phyloP scores from a whole-genome alignment of 192 early-diverging fungal genomes.

The Coemansia sp. region DNA sequence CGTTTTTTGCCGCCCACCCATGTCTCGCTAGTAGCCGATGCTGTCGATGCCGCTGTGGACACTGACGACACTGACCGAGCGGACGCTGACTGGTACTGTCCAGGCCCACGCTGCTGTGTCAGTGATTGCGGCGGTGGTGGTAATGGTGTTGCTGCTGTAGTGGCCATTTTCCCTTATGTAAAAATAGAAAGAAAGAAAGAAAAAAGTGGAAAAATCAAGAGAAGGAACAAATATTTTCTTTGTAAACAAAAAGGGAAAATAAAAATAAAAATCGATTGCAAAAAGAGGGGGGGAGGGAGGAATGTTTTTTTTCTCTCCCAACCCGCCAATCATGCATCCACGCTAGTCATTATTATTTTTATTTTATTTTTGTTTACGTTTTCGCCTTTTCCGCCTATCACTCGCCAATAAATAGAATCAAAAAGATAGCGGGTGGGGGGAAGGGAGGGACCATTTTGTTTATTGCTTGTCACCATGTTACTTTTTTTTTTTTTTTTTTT shows the following conservation, averaged over 20 bases:
- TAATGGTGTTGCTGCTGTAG: constrained; percentile 2
- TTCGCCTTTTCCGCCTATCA: neutral
- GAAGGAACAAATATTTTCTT: neutral
- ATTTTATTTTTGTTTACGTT: constrained; percentile 6
- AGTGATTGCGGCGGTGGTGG: neutral
- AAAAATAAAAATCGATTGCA: no score
- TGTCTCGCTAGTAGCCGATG: constrained; percentile 4
- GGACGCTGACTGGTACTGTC: constrained; percentile 1
- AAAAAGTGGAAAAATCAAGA: neutral
- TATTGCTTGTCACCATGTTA: no score
- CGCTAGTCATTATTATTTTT: no score
- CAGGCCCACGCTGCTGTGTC: neutral
- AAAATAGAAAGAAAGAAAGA: neutral
- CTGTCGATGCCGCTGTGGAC: constrained; percentile 13
- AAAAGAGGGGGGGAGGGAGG: neutral
- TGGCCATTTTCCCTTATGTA: constrained; percentile 14
- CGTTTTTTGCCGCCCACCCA: constrained; percentile 50
- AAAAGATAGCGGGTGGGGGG: no score
- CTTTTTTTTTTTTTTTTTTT: no score
- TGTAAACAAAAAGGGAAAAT: no score
- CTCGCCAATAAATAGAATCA: no score
- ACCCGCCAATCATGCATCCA: constrained; percentile 13
- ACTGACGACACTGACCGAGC: constrained; percentile 28
- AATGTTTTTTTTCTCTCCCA: neutral
- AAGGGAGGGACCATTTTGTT: neutral